Evolutionary conservation across 1,284 basidiomycete species (phyloP), one percentile per base, ranked within the genome.

Genomic region (Irpex rosettiformis): DNA sequence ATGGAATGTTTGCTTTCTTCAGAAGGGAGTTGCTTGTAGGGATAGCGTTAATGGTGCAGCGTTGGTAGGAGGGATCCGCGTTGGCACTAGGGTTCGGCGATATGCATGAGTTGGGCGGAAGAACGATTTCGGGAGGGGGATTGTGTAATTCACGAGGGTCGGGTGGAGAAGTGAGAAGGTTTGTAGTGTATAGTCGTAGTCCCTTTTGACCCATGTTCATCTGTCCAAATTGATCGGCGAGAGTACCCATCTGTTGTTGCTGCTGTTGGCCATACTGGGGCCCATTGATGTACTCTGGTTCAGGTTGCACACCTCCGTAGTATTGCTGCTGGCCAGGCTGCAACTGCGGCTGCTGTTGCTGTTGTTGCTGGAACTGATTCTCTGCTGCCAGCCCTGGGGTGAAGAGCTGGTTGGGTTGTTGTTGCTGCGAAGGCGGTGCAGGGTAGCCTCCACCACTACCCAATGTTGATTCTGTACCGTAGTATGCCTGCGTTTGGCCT

Each of bases 1-100:
- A 81, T 2, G 97, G 97, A 56, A 99, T 79, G 76, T 98, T 98
- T 27, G 91, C 88, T 79, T 99, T 99, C 75, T 81, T 85, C 60
- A 99, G 80, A 5, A 99, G 82, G 11, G 92, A 91, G 63, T 91
- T 86, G 18, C 94, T 94, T n/a, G 93, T 96, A 2, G 97, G 97
- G 62, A 99, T 85, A 10, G 93, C 88, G 69, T 97, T 96, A 62
- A 99, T 74, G 1, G 97, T 99, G 67, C 82, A 89, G 52, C 97
- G 89, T 77, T 97, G 94, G 76, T 98, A 99, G 13, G 91, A 95
- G 29, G 89, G 82, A 69, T 98, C 91, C 21, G 95, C 89, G 69
- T 96, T 94, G 47, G 91, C 87, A 56, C 81, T 78, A 0, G 94
- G 90, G 21, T 89, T 88, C 37, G 87, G 84, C 7, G 94, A 91